These are phyloP conservation scores for Wallemia mellicola DNA, from an alignment of 1,284 basidiomycete genomes.

Conservation along the genomic window DNA sequence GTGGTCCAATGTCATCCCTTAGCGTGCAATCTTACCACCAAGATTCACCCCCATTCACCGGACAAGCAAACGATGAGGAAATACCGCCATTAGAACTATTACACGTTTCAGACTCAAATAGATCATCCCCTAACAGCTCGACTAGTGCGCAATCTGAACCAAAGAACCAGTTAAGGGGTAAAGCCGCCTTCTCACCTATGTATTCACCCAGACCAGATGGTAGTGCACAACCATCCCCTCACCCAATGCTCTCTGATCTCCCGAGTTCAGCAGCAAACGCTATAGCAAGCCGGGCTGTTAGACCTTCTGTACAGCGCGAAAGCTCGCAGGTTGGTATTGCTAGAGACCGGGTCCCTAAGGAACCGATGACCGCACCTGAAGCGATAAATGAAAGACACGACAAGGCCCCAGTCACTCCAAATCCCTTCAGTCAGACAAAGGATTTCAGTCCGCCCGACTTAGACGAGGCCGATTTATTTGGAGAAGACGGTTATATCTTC, in stretches of 20 bases:
- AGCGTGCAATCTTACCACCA: not conserved
- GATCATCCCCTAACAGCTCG: too few relatives aligned
- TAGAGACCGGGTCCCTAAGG: not conserved
- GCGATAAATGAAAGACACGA: too few relatives aligned
- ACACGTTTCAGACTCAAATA: too few relatives aligned
- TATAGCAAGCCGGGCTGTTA: not conserved
- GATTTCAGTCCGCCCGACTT: not conserved
- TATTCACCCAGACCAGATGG: not conserved
- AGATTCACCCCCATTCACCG: not conserved
- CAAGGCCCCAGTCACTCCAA: not conserved
- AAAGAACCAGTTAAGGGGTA: not conserved
- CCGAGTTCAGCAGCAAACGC: not conserved
- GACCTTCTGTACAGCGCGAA: not conserved
- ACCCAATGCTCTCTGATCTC: not conserved
- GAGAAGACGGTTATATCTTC: constrained; percentile 12
- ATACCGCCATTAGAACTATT: not conserved
- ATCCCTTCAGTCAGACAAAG: not conserved
- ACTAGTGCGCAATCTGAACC: not conserved
- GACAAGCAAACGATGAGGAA: not conserved
- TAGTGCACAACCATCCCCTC: not conserved
- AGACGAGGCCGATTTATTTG: not conserved
- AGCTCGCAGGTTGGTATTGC: not conserved
- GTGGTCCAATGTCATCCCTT: not conserved
- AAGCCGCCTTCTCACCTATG: not conserved
- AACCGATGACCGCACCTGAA: not conserved